Conservation (phyloP, 2,329 filamentous ascomycete genomes). For the Zymoseptoria passerinii region DNA sequence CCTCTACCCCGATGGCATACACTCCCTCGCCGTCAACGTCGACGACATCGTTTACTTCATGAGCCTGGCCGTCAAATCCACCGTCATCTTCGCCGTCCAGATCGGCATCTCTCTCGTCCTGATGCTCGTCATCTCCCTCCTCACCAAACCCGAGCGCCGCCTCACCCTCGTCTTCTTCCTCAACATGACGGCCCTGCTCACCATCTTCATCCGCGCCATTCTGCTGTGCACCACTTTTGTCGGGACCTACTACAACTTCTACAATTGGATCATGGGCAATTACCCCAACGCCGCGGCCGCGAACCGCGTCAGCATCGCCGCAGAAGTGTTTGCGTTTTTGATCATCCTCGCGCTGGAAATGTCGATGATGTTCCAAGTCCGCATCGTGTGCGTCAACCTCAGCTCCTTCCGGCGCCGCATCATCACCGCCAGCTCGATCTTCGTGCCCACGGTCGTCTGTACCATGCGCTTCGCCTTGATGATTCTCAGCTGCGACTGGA, state of each 20-base stretch:
- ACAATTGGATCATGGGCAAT: slow-evolving; percentile 23
- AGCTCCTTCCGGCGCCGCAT: slow-evolving; percentile 33
- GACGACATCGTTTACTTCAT: slow-evolving; percentile 38
- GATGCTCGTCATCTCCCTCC: slow-evolving; percentile 55
- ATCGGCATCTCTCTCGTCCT: slow-evolving; percentile 60
- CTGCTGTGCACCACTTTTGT: slow-evolving; percentile 54
- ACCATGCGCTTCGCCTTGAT: slow-evolving; percentile 47
- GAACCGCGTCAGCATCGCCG: slow-evolving; percentile 35
- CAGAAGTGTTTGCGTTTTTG: slow-evolving; percentile 43
- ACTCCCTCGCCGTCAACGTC: slow-evolving; percentile 35
- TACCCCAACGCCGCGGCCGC: slow-evolving; percentile 15
- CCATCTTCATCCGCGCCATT: slow-evolving; percentile 53
- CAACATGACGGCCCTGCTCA: slow-evolving; percentile 52
- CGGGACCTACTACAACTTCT: slow-evolving; percentile 50
- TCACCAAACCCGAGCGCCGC: slow-evolving; percentile 60
- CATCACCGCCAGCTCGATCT: slow-evolving; percentile 41
- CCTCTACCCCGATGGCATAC: slow-evolving; percentile 35
- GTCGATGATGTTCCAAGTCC: slow-evolving; percentile 55
- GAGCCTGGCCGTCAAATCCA: slow-evolving; percentile 37
- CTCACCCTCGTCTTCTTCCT: slow-evolving; percentile 56
- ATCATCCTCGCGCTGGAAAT: slow-evolving; percentile 48
- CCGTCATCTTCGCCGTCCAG: slow-evolving; percentile 61
- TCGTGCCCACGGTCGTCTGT: slow-evolving; percentile 45
- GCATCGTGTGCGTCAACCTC: slow-evolving; percentile 51
- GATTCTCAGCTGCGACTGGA: slow-evolving; percentile 37